Evolutionary conservation across 768 basidiomycete genomes (phyloP), one percentile per base, ranked within the genome.

Genomic region (Phaffia tasmanica): DNA sequence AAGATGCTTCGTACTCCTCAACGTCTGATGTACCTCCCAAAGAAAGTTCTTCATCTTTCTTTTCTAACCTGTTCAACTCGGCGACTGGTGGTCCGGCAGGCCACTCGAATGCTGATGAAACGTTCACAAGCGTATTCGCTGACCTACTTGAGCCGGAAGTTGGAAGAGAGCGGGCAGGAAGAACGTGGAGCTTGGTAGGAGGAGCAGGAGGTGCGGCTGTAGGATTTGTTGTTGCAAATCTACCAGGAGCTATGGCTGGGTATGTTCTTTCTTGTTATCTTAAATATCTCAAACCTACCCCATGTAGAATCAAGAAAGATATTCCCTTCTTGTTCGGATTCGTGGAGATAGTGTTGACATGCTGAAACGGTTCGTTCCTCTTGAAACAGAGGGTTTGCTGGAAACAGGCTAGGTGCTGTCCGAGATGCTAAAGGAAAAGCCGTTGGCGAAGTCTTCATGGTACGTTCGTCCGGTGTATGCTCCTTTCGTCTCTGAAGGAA

Each of bases 371-470:
- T 27, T 19, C 14, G 62, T 23, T 21, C 19, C 49, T 21, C 21
- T 51, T 51, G 11, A n/a, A 15, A 25, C 18, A 4, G 56, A 75
- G 75, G 86, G 2, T 82, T 86, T 70, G 88, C 89, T 0, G 92
- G 92, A 0, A 94, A 92, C 74, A 80, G 89, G n/a, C 77, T 95
- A 32, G 92, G 92, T 53, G 89, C 91, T 3, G 80, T 97, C 57
- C 81, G 92, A 65, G 92, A 97, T 73, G 92, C 92, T 3, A 97
- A 97, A 79, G 78, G 92, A 14, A 90, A 89, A 81, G 87, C 86
- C 69, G 91, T 97, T 27, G 90, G 88, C 2, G 82, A 86, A 11
- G 92, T 95, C 21, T 97, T 97, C 75, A 77, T 80, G 56, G 35
- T 42, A 42, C 11, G 35, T 42, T 5, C 35, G 11, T 42, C 35